phyloP scores from a whole-genome alignment of 2,329 filamentous ascomycete species.

The Penicillium sp. region DNA sequence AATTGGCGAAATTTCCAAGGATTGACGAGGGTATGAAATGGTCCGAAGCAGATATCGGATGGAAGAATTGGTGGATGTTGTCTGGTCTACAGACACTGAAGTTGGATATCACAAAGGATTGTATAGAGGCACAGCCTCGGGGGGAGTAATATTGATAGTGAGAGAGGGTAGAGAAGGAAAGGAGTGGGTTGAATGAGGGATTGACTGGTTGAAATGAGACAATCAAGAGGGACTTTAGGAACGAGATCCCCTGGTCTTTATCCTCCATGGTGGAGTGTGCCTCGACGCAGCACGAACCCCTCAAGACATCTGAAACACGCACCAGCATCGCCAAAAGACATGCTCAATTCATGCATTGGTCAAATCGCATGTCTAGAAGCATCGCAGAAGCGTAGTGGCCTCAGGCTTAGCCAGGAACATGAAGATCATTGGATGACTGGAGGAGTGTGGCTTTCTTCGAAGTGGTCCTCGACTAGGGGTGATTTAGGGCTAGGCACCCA shows the following conservation, averaged over 20 bases:
- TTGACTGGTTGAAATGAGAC: neutral
- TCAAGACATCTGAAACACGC: constrained; percentile 7
- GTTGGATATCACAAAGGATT: constrained; percentile 1
- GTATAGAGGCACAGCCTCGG: constrained; percentile 3
- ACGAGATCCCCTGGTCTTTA: constrained; percentile 2
- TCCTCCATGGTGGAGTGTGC: constrained; percentile 3
- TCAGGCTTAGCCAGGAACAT: neutral
- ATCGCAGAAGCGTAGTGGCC: neutral
- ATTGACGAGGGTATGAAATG: neutral
- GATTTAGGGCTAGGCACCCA: neutral
- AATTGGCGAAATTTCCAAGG: neutral
- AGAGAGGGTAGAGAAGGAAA: neutral
- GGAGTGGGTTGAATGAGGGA: neutral
- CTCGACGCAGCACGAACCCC: neutral
- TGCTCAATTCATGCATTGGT: neutral
- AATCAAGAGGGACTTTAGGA: neutral
- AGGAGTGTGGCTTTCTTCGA: neutral
- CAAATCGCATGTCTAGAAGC: neutral
- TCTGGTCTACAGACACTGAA: constrained; percentile 5
- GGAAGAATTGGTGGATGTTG: neutral
- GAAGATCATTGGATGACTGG: constrained; percentile 1
- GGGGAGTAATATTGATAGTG: neutral
- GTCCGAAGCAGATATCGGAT: neutral
- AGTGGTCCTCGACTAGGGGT: neutral
- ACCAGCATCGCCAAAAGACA: neutral